These are phyloP conservation scores for Volvox africanus DNA, from an alignment of 139 green algal genomes.

Conservation along the genomic window DNA sequence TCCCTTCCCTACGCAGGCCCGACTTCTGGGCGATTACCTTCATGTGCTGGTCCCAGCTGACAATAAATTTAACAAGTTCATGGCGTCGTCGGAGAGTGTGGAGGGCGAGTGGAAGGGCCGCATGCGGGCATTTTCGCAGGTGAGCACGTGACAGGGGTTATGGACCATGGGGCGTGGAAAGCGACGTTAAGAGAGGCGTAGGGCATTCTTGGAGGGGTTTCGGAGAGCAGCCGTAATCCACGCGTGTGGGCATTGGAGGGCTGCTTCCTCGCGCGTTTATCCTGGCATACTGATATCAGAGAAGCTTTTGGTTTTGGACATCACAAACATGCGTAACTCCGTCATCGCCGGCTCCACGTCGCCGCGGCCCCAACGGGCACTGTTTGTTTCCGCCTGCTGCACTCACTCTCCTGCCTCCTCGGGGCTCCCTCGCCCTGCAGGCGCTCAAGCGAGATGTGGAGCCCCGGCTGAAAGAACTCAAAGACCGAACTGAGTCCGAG, in stretches of 20 bases:
- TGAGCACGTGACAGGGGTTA: not conserved
- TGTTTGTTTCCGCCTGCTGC: not conserved
- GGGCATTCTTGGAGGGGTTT: too few species aligned
- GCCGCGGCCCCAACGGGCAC: not conserved
- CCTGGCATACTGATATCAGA: not conserved
- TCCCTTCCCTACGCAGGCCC: conserved; percentile 7
- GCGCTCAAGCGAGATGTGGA: conserved; percentile 35
- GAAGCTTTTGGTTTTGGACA: not conserved
- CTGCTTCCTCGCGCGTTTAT: not conserved
- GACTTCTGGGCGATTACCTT: conserved; percentile 35
- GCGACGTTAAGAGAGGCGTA: not conserved
- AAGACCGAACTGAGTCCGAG: not conserved
- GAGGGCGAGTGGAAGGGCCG: conserved; percentile 49
- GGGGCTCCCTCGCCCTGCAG: not conserved
- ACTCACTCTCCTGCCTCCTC: not conserved
- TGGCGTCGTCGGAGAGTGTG: conserved; percentile 8
- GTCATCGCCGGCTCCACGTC: not conserved
- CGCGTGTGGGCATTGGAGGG: not conserved
- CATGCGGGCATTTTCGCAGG: conserved; percentile 36
- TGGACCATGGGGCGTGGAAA: not conserved
- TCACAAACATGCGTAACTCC: not conserved
- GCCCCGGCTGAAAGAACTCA: not conserved
- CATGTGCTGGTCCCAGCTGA: conserved; percentile 46
- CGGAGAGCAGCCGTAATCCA: not conserved
- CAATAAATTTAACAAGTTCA: conserved; percentile 49